Conservation (phyloP, 441 rosid genomes). For the Populus hybrid region DNA sequence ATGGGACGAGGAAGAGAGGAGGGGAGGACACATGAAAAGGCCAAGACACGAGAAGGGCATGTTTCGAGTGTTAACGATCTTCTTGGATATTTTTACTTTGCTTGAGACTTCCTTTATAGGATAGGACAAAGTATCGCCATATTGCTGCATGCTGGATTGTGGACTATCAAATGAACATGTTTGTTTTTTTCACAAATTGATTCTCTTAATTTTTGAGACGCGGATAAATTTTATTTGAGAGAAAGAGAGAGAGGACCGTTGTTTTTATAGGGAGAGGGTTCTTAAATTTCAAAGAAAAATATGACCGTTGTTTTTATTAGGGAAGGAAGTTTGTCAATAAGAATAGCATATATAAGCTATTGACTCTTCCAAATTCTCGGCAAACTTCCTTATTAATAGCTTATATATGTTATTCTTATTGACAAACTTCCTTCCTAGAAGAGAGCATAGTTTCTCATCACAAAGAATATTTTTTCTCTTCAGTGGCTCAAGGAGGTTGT, state of each 20-base stretch:
- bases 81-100: too few relatives aligned
- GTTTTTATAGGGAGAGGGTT: not conserved
- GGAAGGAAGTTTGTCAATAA: too few relatives aligned
- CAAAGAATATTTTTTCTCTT: constrained; percentile 43
- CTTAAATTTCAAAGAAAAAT: not conserved
- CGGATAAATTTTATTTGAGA: not conserved
- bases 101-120: too few relatives aligned
- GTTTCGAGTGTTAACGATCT: too few relatives aligned
- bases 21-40: too few relatives aligned
- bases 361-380: constrained; percentile 29
- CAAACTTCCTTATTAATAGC: constrained; percentile 40
- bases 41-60: too few relatives aligned
- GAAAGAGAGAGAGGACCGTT: not conserved
- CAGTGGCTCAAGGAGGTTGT: constrained; percentile 37
- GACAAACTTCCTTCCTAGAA: constrained; percentile 40
- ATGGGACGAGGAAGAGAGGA: too few relatives aligned
- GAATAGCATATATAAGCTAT: too few relatives aligned
- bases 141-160: too few relatives aligned
- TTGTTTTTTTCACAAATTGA: not conserved
- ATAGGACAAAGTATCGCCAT: too few relatives aligned
- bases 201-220: not conserved
- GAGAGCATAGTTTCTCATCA: constrained; percentile 38
- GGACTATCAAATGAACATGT: too few relatives aligned
- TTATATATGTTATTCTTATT: constrained; percentile 29
- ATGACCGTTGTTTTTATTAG: not conserved